Percentiles rank a stretch among this genome's conserved stretches.
Conservation (phyloP, 208 protist genomes). For the Crithidia sp. region DNA sequence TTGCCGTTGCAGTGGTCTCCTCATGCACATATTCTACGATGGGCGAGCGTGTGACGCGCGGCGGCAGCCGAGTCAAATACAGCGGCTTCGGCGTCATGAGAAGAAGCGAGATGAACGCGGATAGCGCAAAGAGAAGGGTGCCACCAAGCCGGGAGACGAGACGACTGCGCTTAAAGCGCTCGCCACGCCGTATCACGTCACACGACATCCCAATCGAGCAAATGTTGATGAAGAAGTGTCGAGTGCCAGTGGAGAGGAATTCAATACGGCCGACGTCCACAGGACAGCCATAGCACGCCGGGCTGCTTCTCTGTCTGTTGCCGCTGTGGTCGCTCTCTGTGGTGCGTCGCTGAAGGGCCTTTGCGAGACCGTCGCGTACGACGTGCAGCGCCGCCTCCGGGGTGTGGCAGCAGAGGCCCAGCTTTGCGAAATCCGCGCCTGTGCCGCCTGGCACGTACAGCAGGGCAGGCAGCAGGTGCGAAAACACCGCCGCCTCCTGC, state of each 20-base stretch:
- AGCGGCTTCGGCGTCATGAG: constrained; percentile 57
- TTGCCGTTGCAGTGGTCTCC: neutral
- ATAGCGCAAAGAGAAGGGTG: constrained; percentile 56
- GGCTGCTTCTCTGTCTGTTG: constrained; percentile 9
- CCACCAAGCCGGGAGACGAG: constrained; percentile 54
- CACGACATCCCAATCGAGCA: constrained; percentile 83
- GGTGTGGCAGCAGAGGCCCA: constrained; percentile 59
- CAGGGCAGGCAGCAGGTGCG: constrained; percentile 65
- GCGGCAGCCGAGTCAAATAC: constrained; percentile 37
- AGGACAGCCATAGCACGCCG: constrained; percentile 25
- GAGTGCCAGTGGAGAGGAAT: constrained; percentile 63
- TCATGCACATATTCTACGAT: neutral
- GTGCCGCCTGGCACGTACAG: constrained; percentile 76
- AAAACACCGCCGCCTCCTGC: constrained; percentile 56
- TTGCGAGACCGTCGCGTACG: constrained; percentile 23
- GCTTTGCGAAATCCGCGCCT: constrained; percentile 76
- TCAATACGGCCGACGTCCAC: constrained; percentile 77
- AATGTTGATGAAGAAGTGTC: constrained; percentile 85
- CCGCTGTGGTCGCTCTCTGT: neutral
- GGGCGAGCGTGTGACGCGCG: constrained; percentile 1
- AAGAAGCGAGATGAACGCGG: constrained; percentile 55
- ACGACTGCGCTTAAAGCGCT: constrained; percentile 48
- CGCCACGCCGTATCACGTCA: constrained; percentile 73
- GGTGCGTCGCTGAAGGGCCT: neutral
- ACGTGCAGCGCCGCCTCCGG: constrained; percentile 46